These are phyloP conservation scores for Endoconidiophora polonica DNA, from an alignment of 2,329 filamentous ascomycete species.

Conservation along the genomic window DNA sequence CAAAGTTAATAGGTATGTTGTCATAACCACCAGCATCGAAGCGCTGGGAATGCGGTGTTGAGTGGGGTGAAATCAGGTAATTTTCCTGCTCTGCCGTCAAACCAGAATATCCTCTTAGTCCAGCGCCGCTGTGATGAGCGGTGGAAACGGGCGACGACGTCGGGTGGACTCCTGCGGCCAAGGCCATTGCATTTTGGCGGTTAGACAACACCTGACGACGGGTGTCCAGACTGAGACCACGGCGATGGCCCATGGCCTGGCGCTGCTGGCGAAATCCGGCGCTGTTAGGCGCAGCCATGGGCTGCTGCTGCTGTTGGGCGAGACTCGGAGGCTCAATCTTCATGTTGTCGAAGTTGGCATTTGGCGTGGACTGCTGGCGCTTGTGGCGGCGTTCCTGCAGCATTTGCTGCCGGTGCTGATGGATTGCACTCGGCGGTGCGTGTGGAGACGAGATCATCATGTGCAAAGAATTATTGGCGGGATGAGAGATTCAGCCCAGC, in stretches of 20 bases:
- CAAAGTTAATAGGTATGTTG: slow-evolving; percentile 29
- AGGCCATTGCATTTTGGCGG: slow-evolving; percentile 7
- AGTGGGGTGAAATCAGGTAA: slow-evolving; percentile 40
- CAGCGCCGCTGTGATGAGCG: slow-evolving; percentile 13
- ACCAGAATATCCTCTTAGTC: slow-evolving; percentile 6
- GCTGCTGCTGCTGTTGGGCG: slow-evolving; percentile 28
- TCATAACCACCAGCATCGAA: slow-evolving; percentile 34
- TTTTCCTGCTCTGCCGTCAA: slow-evolving; percentile 27
- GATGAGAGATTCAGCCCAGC: background rate
- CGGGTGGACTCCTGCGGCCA: slow-evolving; percentile 16
- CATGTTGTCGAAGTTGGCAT: slow-evolving; percentile 51
- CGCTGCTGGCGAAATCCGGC: slow-evolving; percentile 5
- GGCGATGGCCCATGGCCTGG: slow-evolving; percentile 41
- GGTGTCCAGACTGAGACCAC: slow-evolving; percentile 72
- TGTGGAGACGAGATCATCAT: slow-evolving; percentile 10
- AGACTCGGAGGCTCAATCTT: slow-evolving; percentile 40
- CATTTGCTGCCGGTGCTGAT: slow-evolving; percentile 8
- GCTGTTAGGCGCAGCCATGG: slow-evolving; percentile 16
- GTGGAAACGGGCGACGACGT: slow-evolving; percentile 24
- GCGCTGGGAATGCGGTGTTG: slow-evolving; percentile 35
- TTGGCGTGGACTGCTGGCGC: slow-evolving; percentile 75
- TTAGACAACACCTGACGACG: slow-evolving; percentile 30
- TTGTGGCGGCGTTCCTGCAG: slow-evolving; percentile 39
- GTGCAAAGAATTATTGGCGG: background rate
- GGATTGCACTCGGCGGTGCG: slow-evolving; percentile 11